Percentiles rank a stretch among this genome's conserved stretches.
These are phyloP conservation scores for Paragyromitra xinjiangensis DNA, from an alignment of 495 filamentous ascomycete species.

Conservation along the genomic window DNA sequence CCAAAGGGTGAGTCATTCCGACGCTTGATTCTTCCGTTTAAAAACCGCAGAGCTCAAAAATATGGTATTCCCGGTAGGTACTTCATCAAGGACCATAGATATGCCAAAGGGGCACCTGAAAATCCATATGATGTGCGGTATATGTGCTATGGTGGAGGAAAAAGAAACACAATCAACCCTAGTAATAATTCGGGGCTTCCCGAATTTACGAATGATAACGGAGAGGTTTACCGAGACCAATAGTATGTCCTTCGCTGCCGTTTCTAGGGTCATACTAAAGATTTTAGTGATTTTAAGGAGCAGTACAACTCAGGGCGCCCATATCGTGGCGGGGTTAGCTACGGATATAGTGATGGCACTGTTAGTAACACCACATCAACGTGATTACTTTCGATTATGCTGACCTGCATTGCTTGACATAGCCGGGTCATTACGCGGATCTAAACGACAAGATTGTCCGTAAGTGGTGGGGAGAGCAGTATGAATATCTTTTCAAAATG, in stretches of 20 bases:
- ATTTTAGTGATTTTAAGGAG: slow-evolving; percentile 57
- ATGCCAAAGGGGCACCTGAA: slow-evolving; percentile 14
- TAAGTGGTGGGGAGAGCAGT: slow-evolving; percentile 57
- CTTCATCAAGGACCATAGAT: slow-evolving; percentile 40
- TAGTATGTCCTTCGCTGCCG: neutral
- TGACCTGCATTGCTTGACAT: neutral
- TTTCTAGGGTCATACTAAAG: no score
- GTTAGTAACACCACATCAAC: slow-evolving; percentile 23
- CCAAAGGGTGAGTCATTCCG: slow-evolving; percentile 24
- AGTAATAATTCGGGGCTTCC: slow-evolving; percentile 43
- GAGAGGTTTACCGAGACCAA: no score
- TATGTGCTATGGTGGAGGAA: slow-evolving; percentile 49
- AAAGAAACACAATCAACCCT: slow-evolving; percentile 33
- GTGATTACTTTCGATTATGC: neutral
- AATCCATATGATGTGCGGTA: slow-evolving; percentile 42
- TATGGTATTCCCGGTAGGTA: neutral
- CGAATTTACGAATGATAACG: neutral
- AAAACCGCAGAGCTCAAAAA: no score
- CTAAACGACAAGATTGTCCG: slow-evolving; percentile 55
- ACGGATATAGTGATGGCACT: slow-evolving; percentile 50
- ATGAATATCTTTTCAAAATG: slow-evolving; percentile 55
- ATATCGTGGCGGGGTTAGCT: slow-evolving; percentile 57
- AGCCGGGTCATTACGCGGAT: slow-evolving; percentile 57
- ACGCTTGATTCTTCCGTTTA: no score
- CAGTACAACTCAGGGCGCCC: slow-evolving; percentile 57